A percentile compares a stretch with the other conserved stretches of the same genome.
Conservation (phyloP, 495 filamentous ascomycete species). For the Daldinia bambusicola region DNA sequence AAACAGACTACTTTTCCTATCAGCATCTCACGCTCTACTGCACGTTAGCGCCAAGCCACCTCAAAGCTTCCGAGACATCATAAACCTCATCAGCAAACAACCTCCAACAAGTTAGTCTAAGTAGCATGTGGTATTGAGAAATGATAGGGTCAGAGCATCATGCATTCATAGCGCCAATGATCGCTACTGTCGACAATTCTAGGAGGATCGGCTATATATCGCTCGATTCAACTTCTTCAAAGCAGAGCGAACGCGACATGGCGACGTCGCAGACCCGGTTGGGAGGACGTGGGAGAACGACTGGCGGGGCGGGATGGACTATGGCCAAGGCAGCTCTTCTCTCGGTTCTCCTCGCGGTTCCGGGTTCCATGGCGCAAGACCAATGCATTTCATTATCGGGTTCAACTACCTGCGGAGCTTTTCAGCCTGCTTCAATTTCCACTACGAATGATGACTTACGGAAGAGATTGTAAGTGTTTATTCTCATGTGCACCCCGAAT, state of each 20-base stretch:
- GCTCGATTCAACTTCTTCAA: slow-evolving; percentile 11
- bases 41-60: slow-evolving; percentile 2
- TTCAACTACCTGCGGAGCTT: slow-evolving; percentile 86
- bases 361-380: slow-evolving; percentile 49
- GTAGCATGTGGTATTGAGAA: slow-evolving; percentile 43
- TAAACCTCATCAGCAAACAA: slow-evolving; percentile 1
- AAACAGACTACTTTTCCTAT: slow-evolving; percentile 15
- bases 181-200: slow-evolving; percentile 17
- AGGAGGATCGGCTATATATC: slow-evolving; percentile 20
- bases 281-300: slow-evolving; percentile 16
- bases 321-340: slow-evolving; percentile 33
- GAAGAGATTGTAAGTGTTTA: slow-evolving; percentile 77
- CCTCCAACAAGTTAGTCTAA: slow-evolving; percentile 12
- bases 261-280: slow-evolving; percentile 26
- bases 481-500: neutral
- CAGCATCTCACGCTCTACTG: slow-evolving; percentile 23
- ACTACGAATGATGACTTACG: slow-evolving; percentile 74
- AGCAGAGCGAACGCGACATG: slow-evolving; percentile 11
- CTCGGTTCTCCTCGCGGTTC: slow-evolving; percentile 48
- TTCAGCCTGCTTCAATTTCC: slow-evolving; percentile 82
- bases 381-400: slow-evolving; percentile 80
- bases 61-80: neutral
- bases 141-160: slow-evolving; percentile 44
- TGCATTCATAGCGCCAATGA: slow-evolving; percentile 38
- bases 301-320: slow-evolving; percentile 23